phyloP scores from a whole-genome alignment of 2,329 filamentous ascomycete species.

The Teratosphaeria gauchensis region DNA sequence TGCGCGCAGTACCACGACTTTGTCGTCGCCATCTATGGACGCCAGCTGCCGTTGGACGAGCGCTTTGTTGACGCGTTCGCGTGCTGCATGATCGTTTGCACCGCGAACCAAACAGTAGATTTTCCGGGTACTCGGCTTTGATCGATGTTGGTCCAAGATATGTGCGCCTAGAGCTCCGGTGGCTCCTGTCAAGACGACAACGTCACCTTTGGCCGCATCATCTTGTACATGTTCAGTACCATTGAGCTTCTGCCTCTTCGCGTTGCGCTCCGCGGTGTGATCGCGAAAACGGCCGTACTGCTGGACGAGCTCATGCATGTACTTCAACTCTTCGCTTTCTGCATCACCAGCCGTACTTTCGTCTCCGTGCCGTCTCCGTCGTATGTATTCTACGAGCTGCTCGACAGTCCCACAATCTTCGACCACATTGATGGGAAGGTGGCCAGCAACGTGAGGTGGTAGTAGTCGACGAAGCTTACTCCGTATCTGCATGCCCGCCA shows the following conservation, averaged over 20 bases:
- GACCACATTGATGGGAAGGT: conserved; percentile 48
- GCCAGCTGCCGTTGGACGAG: conserved; percentile 30
- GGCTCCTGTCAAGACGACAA: conserved; percentile 38
- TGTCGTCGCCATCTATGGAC: conserved; percentile 20
- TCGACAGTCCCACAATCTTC: conserved; percentile 50
- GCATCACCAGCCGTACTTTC: conserved; percentile 10
- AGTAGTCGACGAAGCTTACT: conserved; percentile 28
- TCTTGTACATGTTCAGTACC: background rate
- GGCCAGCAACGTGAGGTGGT: conserved; percentile 18
- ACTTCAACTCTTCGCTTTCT: conserved; percentile 27
- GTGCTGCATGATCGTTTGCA: conserved; percentile 31
- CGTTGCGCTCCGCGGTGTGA: background rate
- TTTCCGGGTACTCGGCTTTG: conserved; percentile 28
- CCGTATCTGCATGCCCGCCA: conserved; percentile 46
- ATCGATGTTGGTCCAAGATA: conserved; percentile 38
- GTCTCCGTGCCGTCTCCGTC: conserved; percentile 30
- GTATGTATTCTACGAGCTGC: conserved; percentile 29
- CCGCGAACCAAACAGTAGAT: conserved; percentile 51
- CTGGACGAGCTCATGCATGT: conserved; percentile 40
- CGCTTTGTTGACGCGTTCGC: conserved; percentile 36
- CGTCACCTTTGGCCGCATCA: conserved; percentile 4
- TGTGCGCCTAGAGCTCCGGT: conserved; percentile 45
- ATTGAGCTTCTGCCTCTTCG: conserved; percentile 2
- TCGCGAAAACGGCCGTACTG: conserved; percentile 37
- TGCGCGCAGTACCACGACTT: conserved; percentile 40